Evolutionary conservation across 2,329 filamentous ascomycete species (phyloP).

Genomic region (Pseudogymnoascus sp.): DNA sequence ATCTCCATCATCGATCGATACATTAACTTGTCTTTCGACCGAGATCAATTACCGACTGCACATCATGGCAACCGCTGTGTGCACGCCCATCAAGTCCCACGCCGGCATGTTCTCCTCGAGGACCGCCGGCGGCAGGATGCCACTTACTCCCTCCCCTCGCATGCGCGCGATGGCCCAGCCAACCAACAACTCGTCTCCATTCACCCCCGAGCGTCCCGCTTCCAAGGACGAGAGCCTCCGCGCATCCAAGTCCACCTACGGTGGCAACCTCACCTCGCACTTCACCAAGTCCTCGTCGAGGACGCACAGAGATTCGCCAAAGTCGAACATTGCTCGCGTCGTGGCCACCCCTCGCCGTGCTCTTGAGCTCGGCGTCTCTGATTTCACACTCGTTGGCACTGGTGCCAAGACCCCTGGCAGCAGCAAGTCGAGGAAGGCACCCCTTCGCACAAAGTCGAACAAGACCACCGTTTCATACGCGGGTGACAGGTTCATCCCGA

Average conservation of each 20-base stretch:
- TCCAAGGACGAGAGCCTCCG: constrained; percentile 45
- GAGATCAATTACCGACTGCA: constrained; percentile 34
- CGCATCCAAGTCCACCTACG: constrained; percentile 65
- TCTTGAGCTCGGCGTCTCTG: constrained; percentile 83
- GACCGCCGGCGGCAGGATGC: constrained; percentile 89
- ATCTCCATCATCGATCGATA: constrained; percentile 31
- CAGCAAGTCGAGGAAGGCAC: constrained; percentile 46
- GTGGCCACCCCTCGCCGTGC: constrained; percentile 66
- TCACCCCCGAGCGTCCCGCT: constrained; percentile 59
- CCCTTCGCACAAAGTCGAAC: constrained; percentile 44
- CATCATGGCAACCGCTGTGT: constrained; percentile 78
- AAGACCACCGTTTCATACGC: constrained; percentile 77
- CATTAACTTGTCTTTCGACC: constrained; percentile 42
- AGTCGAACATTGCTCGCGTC: constrained; percentile 83
- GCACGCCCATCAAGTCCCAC: constrained; percentile 92
- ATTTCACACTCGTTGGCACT: constrained; percentile 84
- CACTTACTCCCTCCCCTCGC: constrained; percentile 84
- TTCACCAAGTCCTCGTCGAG: constrained; percentile 63
- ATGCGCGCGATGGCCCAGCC: constrained; percentile 46
- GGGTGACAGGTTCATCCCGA: constrained; percentile 93
- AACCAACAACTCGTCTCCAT: constrained; percentile 59
- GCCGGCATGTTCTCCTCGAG: constrained; percentile 84
- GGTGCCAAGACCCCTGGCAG: constrained; percentile 56
- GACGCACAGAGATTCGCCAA: constrained; percentile 77
- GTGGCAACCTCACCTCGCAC: constrained; percentile 69